Evolutionary conservation across 768 basidiomycete genomes (phyloP).

Genomic region (Tephrocybe rancida): DNA sequence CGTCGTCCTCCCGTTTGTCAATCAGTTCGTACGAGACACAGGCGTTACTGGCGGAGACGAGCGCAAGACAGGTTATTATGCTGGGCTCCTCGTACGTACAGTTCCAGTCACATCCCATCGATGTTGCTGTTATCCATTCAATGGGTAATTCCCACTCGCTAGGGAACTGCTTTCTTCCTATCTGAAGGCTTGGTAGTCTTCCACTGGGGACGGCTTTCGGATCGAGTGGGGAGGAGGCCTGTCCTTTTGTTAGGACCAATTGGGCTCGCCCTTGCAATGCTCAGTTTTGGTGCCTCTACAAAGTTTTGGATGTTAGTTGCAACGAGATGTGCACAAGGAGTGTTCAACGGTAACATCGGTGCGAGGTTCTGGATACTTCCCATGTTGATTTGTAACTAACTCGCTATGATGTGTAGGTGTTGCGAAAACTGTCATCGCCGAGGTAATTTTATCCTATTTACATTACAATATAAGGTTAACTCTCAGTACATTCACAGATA

Average conservation of each 20-base stretch:
- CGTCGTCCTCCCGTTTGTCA: conserved; percentile 50
- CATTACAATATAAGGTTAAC: neutral
- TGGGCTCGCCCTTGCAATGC: conserved; percentile 32
- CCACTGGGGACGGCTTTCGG: conserved; percentile 36
- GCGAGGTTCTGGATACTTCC: conserved; percentile 1
- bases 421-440: conserved; percentile 46
- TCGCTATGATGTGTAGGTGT: conserved; percentile 35
- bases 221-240: conserved; percentile 34
- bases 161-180: conserved; percentile 40
- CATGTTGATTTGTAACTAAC: neutral
- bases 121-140: no score
- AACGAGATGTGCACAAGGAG: conserved; percentile 16
- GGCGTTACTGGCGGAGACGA: conserved; percentile 47
- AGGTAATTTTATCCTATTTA: conserved; percentile 29
- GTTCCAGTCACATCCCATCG: conserved; percentile 5
- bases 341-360: conserved; percentile 33
- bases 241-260: conserved; percentile 34
- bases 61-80: conserved; percentile 48
- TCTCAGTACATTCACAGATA: conserved; percentile 26
- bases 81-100: conserved; percentile 48
- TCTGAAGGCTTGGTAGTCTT: conserved; percentile 33
- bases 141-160: neutral
- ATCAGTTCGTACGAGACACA: conserved; percentile 45
- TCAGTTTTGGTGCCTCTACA: conserved; percentile 36
- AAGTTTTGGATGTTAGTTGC: conserved; percentile 22